These are phyloP conservation scores for Ramularia collo-cygni DNA, from an alignment of 2,329 filamentous ascomycete genomes.

Conservation along the genomic window DNA sequence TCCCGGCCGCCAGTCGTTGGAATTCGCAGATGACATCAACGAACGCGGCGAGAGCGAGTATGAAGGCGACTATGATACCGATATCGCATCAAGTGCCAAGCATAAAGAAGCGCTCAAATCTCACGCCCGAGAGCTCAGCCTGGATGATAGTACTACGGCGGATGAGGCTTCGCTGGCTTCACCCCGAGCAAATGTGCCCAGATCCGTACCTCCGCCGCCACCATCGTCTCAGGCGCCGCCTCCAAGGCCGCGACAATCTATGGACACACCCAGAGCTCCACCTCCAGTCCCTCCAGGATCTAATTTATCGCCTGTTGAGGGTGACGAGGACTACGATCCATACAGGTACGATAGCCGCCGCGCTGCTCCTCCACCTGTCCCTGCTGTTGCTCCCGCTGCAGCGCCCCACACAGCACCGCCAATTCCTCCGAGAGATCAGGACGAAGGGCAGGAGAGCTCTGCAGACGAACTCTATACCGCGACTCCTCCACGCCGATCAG, in stretches of 20 bases:
- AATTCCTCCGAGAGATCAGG: slow-evolving; percentile 22
- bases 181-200: slow-evolving; percentile 33
- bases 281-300: slow-evolving; percentile 54
- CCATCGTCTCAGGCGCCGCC: slow-evolving; percentile 44
- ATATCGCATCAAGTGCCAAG: slow-evolving; percentile 87
- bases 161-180: slow-evolving; percentile 46
- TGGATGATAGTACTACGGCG: slow-evolving; percentile 56
- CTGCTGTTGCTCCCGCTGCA: slow-evolving; percentile 24
- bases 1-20: slow-evolving; percentile 31
- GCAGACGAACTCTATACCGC: slow-evolving; percentile 42
- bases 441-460: slow-evolving; percentile 33
- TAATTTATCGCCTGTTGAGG: slow-evolving; percentile 32
- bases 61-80: slow-evolving; percentile 95
- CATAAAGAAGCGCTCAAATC: slow-evolving; percentile 89
- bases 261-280: slow-evolving; percentile 62
- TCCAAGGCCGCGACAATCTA: slow-evolving; percentile 51
- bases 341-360: slow-evolving; percentile 42
- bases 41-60: slow-evolving; percentile 86
- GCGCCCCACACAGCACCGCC: slow-evolving; percentile 29
- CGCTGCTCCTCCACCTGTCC: slow-evolving; percentile 26
- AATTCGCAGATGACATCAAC: slow-evolving; percentile 44
- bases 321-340: slow-evolving; percentile 61
- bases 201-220: slow-evolving; percentile 50
- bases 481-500: slow-evolving; percentile 32
- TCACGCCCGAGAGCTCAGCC: slow-evolving; percentile 68